Base-by-base conservation (phyloP, 164 flowering plant genomes). In the Platanus orientalis region DNA sequence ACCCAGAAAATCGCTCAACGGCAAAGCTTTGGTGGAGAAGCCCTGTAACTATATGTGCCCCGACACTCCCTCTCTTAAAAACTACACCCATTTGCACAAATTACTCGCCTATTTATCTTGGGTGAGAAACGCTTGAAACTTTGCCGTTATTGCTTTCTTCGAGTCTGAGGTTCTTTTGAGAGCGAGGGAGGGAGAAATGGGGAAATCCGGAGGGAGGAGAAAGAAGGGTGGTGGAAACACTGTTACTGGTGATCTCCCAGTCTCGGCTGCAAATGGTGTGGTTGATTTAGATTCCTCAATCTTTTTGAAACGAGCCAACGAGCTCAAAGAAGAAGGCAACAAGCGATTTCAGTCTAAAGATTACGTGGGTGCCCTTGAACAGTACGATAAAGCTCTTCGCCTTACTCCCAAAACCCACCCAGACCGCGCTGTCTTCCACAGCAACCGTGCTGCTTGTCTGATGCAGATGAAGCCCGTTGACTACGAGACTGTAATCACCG, bases 391-490 rank as follows among this genome's bases (percentile, higher is more conserved):
- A 52, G 97, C 97, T 6, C 86, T 95, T 60, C 76, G 75, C 52
- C 85, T 92, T n/a, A 88, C 75, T 17, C 96, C 99, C 0, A 92
- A 88, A 58, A 78, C 75, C 40, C 97, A 95, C 70, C 88, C 89
- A 0, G 99, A 95, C 47, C 68, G 97, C n/a, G 96, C 99, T 11
- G 90, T 92, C 26, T 92, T 88, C 71, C 96, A 95, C 67, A 92
- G 97, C 83, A 95, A 95, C 62, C 79, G 84, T 10, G 99, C 99
- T 0, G 99, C 99, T 51, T 95, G 99, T 73, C 75, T 95, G 75
- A 86, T 95, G 96, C 99, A 92, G 74, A 87, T 95, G 97, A 91
- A 88, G 69, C 99, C 99, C 1, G 80, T 86, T 3, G 83, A 88
- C 58, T 89, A 86, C 66, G 94, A 92, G 5, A 70, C 82, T 21